Percentiles rank a stretch among this genome's conserved stretches.
Conservation (phyloP, 169 alveolate species). For the Eimeria sp. region DNA sequence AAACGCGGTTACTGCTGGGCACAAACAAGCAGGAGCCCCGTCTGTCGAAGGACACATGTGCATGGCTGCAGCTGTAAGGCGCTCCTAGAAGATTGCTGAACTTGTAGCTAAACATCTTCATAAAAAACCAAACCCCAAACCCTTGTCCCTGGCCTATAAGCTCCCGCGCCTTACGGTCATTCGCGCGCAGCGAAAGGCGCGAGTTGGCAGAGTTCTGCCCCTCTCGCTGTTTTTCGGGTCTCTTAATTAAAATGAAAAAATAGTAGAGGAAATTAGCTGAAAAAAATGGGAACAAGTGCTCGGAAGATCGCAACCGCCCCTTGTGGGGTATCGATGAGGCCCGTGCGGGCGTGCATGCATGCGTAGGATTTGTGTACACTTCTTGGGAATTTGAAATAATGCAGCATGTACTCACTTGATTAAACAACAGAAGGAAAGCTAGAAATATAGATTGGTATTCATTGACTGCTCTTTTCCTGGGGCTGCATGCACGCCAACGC, state of each 20-base stretch:
- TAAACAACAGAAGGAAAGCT: background rate
- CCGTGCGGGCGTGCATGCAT: background rate
- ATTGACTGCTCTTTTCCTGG: background rate
- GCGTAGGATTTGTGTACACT: background rate
- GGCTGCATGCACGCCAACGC: conserved; percentile 20
- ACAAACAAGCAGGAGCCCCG: conserved; percentile 40
- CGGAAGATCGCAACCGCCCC: background rate
- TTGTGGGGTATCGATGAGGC: conserved; percentile 37
- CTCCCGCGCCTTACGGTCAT: background rate
- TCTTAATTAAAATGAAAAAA: background rate
- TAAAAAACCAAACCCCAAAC: background rate
- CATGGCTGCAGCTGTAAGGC: conserved; percentile 82
- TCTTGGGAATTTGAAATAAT: background rate
- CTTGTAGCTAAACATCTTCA: conserved; percentile 76
- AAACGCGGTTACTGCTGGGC: conserved; percentile 78
- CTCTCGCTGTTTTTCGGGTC: background rate
- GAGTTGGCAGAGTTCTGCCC: background rate
- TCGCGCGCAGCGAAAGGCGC: background rate
- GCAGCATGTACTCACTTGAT: background rate
- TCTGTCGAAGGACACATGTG: conserved; percentile 77
- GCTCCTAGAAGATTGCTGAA: conserved; percentile 85
- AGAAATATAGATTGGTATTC: background rate
- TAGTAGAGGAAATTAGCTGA: background rate
- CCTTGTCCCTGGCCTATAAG: conserved; percentile 1
- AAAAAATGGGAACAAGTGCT: background rate